A percentile compares a stretch with the other conserved stretches of the same genome.
Conservation (phyloP, 306 rosid genomes). For the Fragaria iinumae region DNA sequence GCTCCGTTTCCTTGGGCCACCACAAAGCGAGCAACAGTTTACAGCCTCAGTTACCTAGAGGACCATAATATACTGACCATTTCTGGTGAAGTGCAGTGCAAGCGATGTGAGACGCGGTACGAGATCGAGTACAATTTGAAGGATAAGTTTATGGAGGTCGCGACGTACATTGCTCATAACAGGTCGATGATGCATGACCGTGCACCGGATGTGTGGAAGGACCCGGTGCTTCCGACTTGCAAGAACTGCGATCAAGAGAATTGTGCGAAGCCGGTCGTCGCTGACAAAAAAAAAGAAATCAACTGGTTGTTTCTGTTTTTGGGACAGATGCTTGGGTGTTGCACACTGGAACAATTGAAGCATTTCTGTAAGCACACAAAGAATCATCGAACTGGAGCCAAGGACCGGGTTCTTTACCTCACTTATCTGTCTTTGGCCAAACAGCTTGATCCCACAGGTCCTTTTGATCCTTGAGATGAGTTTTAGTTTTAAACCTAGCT, state of each 20-base stretch:
- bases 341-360: conserved; percentile 49
- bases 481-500: too few species aligned
- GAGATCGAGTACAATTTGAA: conserved; percentile 14
- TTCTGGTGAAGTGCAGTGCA: conserved; percentile 41
- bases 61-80: conserved; percentile 10
- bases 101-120: conserved; percentile 27
- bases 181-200: conserved; percentile 24
- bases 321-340: conserved; percentile 47
- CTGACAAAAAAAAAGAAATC: conserved; percentile 25
- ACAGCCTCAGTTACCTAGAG: neutral
- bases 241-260: conserved; percentile 29
- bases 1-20: conserved; percentile 59
- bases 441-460: conserved; percentile 40
- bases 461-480: conserved; percentile 10
- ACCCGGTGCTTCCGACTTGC: conserved; percentile 37
- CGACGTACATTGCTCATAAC: neutral
- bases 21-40: conserved; percentile 18
- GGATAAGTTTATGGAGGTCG: neutral
- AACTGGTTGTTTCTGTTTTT: conserved; percentile 66
- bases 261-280: conserved; percentile 35
- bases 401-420: conserved; percentile 52
- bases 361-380: conserved; percentile 47
- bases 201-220: conserved; percentile 41
- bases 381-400: conserved; percentile 58
- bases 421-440: conserved; percentile 39